phyloP scores from a whole-genome alignment of 1,139 yeast species.

The Suhomyces bribrorum region DNA sequence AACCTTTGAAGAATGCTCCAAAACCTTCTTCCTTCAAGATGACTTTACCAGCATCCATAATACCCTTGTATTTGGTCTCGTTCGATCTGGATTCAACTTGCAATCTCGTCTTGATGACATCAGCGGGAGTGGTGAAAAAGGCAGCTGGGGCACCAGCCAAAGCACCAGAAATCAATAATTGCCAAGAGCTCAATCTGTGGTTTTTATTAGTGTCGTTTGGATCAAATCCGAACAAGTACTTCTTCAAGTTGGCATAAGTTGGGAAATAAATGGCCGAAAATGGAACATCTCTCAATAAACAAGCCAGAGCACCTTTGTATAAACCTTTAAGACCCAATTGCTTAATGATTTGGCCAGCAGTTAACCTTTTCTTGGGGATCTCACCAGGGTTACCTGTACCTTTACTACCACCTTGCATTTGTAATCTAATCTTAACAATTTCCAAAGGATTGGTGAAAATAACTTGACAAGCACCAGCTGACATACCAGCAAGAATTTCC shows the following conservation, averaged over 20 bases:
- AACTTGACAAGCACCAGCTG: conserved; percentile 97
- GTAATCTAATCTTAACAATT: conserved; percentile 91
- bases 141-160: conserved; percentile 99
- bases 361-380: conserved; percentile 47
- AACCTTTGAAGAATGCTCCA: conserved; percentile 91
- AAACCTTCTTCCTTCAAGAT: conserved; percentile 76
- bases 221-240: conserved; percentile 78
- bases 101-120: conserved; percentile 92
- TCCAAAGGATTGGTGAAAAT: conserved; percentile 94
- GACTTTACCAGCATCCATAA: conserved; percentile 71
- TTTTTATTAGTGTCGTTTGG: conserved; percentile 56
- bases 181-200: conserved; percentile 71
- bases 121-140: conserved; percentile 92
- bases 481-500: conserved; percentile 86
- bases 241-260: conserved; percentile 89
- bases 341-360: conserved; percentile 74
- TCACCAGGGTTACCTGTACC: conserved; percentile 41
- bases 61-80: conserved; percentile 75
- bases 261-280: conserved; percentile 98
- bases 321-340: conserved; percentile 83
- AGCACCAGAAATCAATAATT: conserved; percentile 85
- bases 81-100: conserved; percentile 83
- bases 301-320: conserved; percentile 90
- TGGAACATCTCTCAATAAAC: conserved; percentile 93
- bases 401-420: conserved; percentile 82